A percentile compares a stretch with the other conserved stretches of the same genome.
phyloP scores from a whole-genome alignment of 108 stramenopile genomes.

The Bacterosira constricta region DNA sequence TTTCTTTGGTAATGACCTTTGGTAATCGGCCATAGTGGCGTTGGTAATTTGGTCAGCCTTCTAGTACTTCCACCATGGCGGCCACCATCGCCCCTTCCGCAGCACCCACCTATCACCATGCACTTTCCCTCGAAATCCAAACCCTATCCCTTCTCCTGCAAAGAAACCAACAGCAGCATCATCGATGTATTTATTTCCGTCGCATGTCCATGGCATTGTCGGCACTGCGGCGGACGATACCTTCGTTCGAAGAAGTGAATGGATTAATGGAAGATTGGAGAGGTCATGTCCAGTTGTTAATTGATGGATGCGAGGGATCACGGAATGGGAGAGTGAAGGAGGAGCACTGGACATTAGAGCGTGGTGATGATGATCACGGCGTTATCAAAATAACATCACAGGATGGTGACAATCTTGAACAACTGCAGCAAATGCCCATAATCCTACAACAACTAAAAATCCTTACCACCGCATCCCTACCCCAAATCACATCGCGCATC shows the following conservation, averaged over 20 bases:
- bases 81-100: background rate
- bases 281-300: background rate
- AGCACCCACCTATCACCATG: constrained; percentile 26
- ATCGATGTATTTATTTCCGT: constrained; percentile 68
- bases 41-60: no score
- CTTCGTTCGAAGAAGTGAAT: constrained; percentile 8
- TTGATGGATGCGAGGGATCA: background rate
- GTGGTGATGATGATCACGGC: background rate
- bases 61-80: background rate
- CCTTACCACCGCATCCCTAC: constrained; percentile 26
- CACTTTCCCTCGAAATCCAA: constrained; percentile 59
- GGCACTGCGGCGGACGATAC: constrained; percentile 13
- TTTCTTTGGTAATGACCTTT: background rate
- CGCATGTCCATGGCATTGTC: constrained; percentile 59
- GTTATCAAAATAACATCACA: no score
- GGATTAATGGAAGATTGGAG: background rate
- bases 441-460: constrained; percentile 6
- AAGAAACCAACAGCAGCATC: constrained; percentile 66
- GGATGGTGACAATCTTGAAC: no score
- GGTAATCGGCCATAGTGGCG: background rate
- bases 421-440: constrained; percentile 5
- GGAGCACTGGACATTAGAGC: constrained; percentile 33
- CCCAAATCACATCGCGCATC: constrained; percentile 61
- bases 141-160: constrained; percentile 60
- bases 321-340: constrained; percentile 8